Evolutionary conservation across 2,329 filamentous ascomycete species (phyloP).

Genomic region (Leptoxyphium fumago): DNA sequence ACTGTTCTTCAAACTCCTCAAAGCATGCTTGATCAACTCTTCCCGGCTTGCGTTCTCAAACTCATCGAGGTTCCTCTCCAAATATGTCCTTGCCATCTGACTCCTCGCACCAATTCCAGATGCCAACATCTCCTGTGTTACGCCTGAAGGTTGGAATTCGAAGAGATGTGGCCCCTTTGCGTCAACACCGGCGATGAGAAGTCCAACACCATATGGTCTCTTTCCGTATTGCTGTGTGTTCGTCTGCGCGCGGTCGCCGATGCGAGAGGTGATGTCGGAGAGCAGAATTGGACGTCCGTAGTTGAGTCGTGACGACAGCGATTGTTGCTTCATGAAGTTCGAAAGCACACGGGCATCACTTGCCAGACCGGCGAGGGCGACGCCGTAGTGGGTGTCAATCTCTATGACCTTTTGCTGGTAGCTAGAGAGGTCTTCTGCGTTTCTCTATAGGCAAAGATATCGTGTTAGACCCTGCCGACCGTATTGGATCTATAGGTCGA

Average conservation of each 20-base stretch:
- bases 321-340: conserved; percentile 99
- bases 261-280: conserved; percentile 76
- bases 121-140: conserved; percentile 94
- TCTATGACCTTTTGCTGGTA: conserved; percentile 99
- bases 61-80: conserved; percentile 78
- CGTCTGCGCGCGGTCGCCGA: conserved; percentile 89
- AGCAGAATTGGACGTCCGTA: conserved; percentile 90
- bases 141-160: conserved; percentile 91
- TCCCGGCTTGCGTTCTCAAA: conserved; percentile 67
- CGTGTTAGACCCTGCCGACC: background rate
- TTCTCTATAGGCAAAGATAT: conserved; percentile 47
- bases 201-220: conserved; percentile 86
- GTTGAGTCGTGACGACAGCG: conserved; percentile 84
- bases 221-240: conserved; percentile 98
- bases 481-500: background rate
- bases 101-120: conserved; percentile 91
- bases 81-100: conserved; percentile 95
- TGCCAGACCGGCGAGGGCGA: conserved; percentile 90
- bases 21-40: conserved; percentile 78
- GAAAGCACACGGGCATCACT: conserved; percentile 97
- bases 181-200: conserved; percentile 86
- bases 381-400: conserved; percentile 87
- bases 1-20: conserved; percentile 86
- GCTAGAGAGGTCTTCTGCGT: conserved; percentile 96
- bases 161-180: conserved; percentile 90